Percentiles rank a stretch among this genome's conserved stretches.
phyloP scores from a whole-genome alignment of 768 basidiomycete species.

The Lactifluus volemus region DNA sequence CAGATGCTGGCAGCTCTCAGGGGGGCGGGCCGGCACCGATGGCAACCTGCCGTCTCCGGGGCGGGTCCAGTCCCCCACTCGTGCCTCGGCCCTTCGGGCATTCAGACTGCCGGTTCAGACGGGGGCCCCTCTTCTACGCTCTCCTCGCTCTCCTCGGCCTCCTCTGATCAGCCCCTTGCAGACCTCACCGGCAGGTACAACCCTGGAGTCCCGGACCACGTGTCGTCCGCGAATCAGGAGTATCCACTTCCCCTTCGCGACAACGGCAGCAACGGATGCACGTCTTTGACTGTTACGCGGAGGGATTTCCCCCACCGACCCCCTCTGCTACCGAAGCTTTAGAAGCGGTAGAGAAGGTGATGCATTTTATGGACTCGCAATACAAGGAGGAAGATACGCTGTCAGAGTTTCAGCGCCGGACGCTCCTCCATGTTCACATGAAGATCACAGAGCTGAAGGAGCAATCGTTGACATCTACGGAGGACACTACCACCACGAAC shows the following conservation, averaged over 20 bases:
- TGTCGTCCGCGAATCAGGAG: slow-evolving; percentile 10
- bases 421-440: slow-evolving; percentile 40
- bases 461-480: slow-evolving; percentile 5
- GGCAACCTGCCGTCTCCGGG: slow-evolving; percentile 10
- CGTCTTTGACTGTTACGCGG: slow-evolving; percentile 15
- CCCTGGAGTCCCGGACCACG: slow-evolving; percentile 13
- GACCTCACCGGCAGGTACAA: slow-evolving; percentile 12
- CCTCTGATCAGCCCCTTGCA: slow-evolving; percentile 12
- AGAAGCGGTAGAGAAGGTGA: slow-evolving; percentile 44
- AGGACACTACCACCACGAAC: slow-evolving; percentile 10
- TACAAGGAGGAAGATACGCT: slow-evolving; percentile 35
- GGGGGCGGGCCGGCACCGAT: slow-evolving; percentile 5
- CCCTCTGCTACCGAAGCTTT: slow-evolving; percentile 45
- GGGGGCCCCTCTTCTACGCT: slow-evolving; percentile 10
- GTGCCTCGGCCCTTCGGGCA: slow-evolving; percentile 7
- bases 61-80: slow-evolving; percentile 8
- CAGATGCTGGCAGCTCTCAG: slow-evolving; percentile 3
- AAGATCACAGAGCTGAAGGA: slow-evolving; percentile 17
- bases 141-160: slow-evolving; percentile 12
- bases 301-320: slow-evolving; percentile 1
- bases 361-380: slow-evolving; percentile 42
- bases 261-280: slow-evolving; percentile 17
- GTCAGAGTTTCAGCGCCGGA: slow-evolving; percentile 37
- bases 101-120: slow-evolving; percentile 11
- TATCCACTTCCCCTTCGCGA: slow-evolving; percentile 7